These are phyloP conservation scores for Hemerocallis citrina DNA, from an alignment of 106 monocot species.

Conservation along the genomic window DNA sequence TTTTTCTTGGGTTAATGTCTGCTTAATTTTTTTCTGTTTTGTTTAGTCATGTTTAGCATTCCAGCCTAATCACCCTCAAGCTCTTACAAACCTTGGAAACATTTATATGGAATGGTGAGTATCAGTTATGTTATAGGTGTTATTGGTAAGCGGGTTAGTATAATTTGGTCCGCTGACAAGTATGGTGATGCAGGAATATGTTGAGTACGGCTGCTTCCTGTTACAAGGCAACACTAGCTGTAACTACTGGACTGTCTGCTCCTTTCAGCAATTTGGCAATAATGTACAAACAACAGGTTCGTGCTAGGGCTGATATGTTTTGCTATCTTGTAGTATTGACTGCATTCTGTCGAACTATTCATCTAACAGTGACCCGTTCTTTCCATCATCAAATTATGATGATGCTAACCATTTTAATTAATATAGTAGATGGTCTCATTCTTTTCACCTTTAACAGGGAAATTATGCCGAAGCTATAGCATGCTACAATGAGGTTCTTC, in stretches of 20 bases:
- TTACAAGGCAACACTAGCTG: conserved; percentile 78
- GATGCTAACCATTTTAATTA: not conserved
- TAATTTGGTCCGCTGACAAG: not conserved
- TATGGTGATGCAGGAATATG: conserved; percentile 63
- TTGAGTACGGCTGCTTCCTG: conserved; percentile 56
- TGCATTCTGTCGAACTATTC: not conserved
- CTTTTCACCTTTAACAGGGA: conserved; percentile 38
- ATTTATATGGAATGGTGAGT: conserved; percentile 85
- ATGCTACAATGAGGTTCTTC: conserved; percentile 94
- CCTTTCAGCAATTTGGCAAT: conserved; percentile 91
- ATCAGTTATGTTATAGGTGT: not conserved
- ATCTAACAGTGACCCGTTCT: not conserved
- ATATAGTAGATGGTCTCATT: not conserved
- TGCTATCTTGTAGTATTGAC: not conserved
- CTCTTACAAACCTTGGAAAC: conserved; percentile 93
- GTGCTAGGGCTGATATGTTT: not conserved
- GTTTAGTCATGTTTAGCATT: conserved; percentile 75
- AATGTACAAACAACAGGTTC: conserved; percentile 97
- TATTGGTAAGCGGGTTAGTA: not conserved
- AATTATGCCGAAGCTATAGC: conserved; percentile 85
- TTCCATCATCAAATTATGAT: not conserved
- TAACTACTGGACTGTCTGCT: conserved; percentile 85
- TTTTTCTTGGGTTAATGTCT: not conserved
- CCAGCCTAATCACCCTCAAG: conserved; percentile 89
- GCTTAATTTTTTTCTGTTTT: conserved; percentile 5